Base-by-base conservation (phyloP, 257 asterid genomes). In the Anisodus tanguticus region DNA sequence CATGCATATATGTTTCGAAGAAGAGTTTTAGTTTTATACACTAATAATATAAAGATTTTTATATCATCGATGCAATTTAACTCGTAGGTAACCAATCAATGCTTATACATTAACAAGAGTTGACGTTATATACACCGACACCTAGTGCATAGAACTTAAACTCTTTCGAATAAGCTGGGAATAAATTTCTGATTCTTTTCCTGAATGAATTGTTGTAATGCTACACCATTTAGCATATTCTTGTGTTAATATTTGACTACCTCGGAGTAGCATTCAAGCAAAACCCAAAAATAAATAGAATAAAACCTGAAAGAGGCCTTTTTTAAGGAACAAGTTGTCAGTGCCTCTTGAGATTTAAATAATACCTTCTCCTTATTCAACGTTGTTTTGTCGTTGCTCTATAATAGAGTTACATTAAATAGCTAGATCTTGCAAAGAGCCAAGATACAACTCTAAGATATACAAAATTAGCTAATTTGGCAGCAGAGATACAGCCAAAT, bases 291-390 rank as follows among this genome's bases (percentile, higher is more conserved):
- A 39, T 1, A 4, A 5, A 19, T 26, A 3, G 2, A 43, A 17
- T 9, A 3, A 3, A 76, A 76, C 49, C 60, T 13, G 64, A 26
- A 4, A 76, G 19, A 1, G 15, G 9, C 60, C 58, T 11, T 31
- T 74, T 51, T 72, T 76, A 51, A 51, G 47, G 81, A 76, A 76
- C 81, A 76, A 53, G 63, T 47, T 76, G 49, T 76, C 81, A 76
- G 47, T 76, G 81, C 63, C 64, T 76, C 31, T 76, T 51, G 84
- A 81, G 8, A 45, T 81, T 47, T 41, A 62, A 62, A 26, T 81
- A 59, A 53, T 10, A 5, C 13, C 16, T 43, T 81, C n/a, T 62
- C 74, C 70, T 60, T 19, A 57, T 81, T 66, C 70, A 62, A 81
- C 26, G 47, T 41, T 19, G 62, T 26, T 74, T 62, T 22, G 84